A percentile compares a stretch with the other conserved stretches of the same genome.
phyloP scores from a whole-genome alignment of 768 basidiomycete genomes.

The Russula virescens region DNA sequence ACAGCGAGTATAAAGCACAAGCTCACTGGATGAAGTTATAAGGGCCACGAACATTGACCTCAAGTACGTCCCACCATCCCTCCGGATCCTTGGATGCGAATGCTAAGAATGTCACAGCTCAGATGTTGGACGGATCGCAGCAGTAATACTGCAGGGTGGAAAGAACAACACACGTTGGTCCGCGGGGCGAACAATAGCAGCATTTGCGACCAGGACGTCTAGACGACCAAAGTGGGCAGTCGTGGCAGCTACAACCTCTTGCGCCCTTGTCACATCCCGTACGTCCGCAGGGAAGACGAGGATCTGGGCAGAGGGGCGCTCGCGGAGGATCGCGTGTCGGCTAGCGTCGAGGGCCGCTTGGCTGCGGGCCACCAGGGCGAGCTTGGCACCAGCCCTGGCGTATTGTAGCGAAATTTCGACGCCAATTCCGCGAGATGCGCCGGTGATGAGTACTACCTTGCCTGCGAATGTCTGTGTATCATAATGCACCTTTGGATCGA shows the following conservation, averaged over 20 bases:
- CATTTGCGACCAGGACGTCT: slow-evolving; percentile 13
- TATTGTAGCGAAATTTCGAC: slow-evolving; percentile 16
- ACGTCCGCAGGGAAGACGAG: slow-evolving; percentile 10
- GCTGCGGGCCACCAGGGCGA: slow-evolving; percentile 13
- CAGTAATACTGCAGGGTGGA: too few relatives aligned
- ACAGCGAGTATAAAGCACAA: too few relatives aligned
- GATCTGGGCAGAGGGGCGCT: not conserved
- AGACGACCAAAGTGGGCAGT: slow-evolving; percentile 4
- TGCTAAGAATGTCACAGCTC: not conserved
- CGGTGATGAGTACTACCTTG: slow-evolving; percentile 26
- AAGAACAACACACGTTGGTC: too few relatives aligned
- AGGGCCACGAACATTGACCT: not conserved
- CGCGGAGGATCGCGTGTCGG: not conserved
- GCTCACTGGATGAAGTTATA: slow-evolving; percentile 4
- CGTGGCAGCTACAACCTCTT: not conserved
- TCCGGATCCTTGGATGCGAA: not conserved
- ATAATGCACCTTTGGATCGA: slow-evolving; percentile 10
- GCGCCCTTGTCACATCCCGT: not conserved
- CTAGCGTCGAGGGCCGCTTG: not conserved
- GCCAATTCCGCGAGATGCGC: slow-evolving; percentile 23
- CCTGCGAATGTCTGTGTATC: slow-evolving; percentile 10
- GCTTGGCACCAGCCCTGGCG: slow-evolving; percentile 21
- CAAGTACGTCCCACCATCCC: slow-evolving; percentile 8
- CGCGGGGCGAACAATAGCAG: not conserved
- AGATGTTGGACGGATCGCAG: not conserved